phyloP scores from a whole-genome alignment of 257 asterid genomes.

The Galeopsis tetrahit region DNA sequence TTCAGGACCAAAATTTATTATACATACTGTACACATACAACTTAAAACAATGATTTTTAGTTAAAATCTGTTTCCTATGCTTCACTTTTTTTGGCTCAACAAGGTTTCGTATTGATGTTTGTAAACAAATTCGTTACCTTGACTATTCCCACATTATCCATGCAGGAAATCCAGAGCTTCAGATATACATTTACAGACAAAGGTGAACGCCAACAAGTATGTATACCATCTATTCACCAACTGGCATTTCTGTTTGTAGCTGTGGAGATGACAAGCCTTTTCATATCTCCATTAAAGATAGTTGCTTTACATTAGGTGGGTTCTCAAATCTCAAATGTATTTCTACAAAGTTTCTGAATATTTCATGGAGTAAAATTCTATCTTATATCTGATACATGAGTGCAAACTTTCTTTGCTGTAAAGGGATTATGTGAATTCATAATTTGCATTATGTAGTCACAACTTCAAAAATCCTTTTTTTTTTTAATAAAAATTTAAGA shows the following conservation, averaged over 20 bases:
- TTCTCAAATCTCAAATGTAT: constrained; percentile 26
- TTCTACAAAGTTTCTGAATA: background rate
- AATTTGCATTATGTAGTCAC: background rate
- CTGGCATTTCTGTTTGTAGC: constrained; percentile 32
- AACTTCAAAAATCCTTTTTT: background rate
- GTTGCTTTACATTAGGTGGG: constrained; percentile 20
- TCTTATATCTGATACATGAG: background rate
- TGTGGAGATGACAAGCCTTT: constrained; percentile 29
- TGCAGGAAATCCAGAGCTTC: constrained; percentile 27
- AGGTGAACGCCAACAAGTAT: constrained; percentile 21
- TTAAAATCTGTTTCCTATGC: background rate
- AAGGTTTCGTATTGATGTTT: background rate
- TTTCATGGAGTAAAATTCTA: background rate
- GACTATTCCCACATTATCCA: background rate
- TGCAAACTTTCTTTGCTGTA: background rate
- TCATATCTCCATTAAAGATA: constrained; percentile 15
- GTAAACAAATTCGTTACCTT: background rate
- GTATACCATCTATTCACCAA: constrained; percentile 20
- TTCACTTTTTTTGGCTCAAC: background rate
- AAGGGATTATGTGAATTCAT: background rate
- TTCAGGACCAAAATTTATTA: constrained; percentile 6
- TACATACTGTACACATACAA: background rate
- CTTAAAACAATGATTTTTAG: background rate
- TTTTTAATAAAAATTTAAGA: background rate
- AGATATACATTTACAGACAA: constrained; percentile 17